Base-by-base conservation (phyloP, 2,329 filamentous ascomycete genomes). In the Acarospora socialis region DNA sequence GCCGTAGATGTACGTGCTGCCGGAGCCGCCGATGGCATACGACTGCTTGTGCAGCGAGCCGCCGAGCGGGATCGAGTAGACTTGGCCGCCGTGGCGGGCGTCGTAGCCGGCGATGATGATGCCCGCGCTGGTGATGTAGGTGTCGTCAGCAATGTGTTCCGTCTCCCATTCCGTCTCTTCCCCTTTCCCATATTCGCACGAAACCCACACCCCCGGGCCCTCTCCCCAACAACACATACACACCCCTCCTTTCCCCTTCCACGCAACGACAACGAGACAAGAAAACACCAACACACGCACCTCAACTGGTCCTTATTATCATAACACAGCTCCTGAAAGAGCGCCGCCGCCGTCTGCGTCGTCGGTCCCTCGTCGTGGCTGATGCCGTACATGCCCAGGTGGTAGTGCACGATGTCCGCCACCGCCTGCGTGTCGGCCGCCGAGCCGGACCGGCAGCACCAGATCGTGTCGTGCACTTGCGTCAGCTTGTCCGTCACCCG, bases 101-200 rank as follows among this genome's bases (percentile, higher is more conserved):
- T 98, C 90, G 71, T 86, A 95, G 41, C 90, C 90, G n/a, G 87
- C 90, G 53, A 98, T 93, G 55, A 98, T 95, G 52, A 98, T 80
- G 31, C 90, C 90, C 30, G 90, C 90, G 47, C 87, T 93, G 45
- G 34, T 18, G 5, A n/a, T 17, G 8, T 15, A 13, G 6, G 19
- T 6, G 12, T 28, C n/a, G 21, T 32, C 19, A 32, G 30, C 7
- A 16, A 9, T n/a, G n/a, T n/a, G n/a, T n/a, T n/a, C n/a, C 8
- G 10, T 7, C 7, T 8, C 22, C 4, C 14, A 17, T 12, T 18
- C n/a, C n/a, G n/a, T n/a, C n/a, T n/a, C n/a, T n/a, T n/a, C n/a
- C n/a, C n/a, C n/a, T n/a, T n/a, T n/a, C n/a, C n/a, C n/a, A n/a
- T n/a, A n/a, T n/a, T n/a, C n/a, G n/a, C n/a, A n/a, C n/a, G n/a